Evolutionary conservation across 1,284 basidiomycete species (phyloP).

Genomic region (Tylopilus sp.): DNA sequence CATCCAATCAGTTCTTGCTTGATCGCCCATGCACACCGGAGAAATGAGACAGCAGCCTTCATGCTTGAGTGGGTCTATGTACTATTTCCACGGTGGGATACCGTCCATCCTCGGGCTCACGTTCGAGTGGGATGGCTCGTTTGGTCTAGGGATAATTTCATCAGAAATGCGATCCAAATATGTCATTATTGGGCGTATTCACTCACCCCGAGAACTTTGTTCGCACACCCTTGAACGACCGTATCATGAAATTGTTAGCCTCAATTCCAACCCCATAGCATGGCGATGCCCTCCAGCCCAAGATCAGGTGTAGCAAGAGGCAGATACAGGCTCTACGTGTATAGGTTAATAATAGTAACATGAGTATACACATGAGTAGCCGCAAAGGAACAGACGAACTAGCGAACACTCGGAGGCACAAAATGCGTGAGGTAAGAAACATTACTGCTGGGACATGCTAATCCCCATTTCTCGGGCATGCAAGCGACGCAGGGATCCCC

Average conservation of each 20-base stretch:
- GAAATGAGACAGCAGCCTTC: constrained; percentile 72
- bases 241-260: constrained; percentile 43
- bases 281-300: constrained; percentile 60
- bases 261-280: constrained; percentile 64
- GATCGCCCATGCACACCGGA: constrained; percentile 76
- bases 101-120: constrained; percentile 64
- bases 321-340: constrained; percentile 43
- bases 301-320: constrained; percentile 16
- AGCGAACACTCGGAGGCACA: constrained; percentile 46
- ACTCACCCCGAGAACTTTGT: constrained; percentile 65
- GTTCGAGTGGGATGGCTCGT: constrained; percentile 68
- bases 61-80: constrained; percentile 70
- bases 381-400: constrained; percentile 35
- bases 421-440: constrained; percentile 45
- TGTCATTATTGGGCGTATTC: constrained; percentile 52
- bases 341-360: constrained; percentile 24
- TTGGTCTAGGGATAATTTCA: constrained; percentile 52
- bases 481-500: not conserved
- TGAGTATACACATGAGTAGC: constrained; percentile 15
- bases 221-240: constrained; percentile 54
- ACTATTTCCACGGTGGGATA: constrained; percentile 70
- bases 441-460: constrained; percentile 61
- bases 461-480: constrained; percentile 49
- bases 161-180: constrained; percentile 8
- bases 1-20: constrained; percentile 73